These are phyloP conservation scores for Sphaerosporella brunnea DNA, from an alignment of 495 filamentous ascomycete genomes.

Conservation along the genomic window DNA sequence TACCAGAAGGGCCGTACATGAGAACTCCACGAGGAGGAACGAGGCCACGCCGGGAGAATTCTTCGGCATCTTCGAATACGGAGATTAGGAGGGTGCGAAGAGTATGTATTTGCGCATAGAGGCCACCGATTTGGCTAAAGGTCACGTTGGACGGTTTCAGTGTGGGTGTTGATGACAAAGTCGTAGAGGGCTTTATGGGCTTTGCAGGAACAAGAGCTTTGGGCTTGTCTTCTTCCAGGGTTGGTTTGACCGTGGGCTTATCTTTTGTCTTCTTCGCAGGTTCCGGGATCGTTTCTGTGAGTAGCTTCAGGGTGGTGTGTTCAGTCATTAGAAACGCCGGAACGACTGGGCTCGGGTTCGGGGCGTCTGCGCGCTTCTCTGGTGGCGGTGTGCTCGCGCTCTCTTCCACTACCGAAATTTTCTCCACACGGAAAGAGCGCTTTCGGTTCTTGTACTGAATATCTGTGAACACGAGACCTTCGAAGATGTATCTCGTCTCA, in stretches of 20 bases:
- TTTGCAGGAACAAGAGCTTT: neutral
- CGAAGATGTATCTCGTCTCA: slow-evolving; percentile 23
- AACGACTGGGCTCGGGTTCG: neutral
- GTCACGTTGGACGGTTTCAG: slow-evolving; percentile 23
- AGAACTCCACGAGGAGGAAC: slow-evolving; percentile 24
- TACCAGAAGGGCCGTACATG: slow-evolving; percentile 34
- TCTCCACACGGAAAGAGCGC: slow-evolving; percentile 25
- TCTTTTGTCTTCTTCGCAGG: neutral
- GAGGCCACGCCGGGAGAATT: slow-evolving; percentile 15
- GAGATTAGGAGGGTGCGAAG: slow-evolving; percentile 21
- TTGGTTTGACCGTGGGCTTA: slow-evolving; percentile 7
- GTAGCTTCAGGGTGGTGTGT: slow-evolving; percentile 15
- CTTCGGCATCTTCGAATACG: slow-evolving; percentile 19
- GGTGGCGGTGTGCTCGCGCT: neutral
- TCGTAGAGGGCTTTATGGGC: neutral
- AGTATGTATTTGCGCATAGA: slow-evolving; percentile 13
- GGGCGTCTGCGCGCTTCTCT: neutral
- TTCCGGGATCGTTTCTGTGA: slow-evolving; percentile 1
- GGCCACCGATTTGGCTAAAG: slow-evolving; percentile 28
- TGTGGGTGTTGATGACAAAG: too few species aligned
- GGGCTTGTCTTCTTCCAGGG: neutral
- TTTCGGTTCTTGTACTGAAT: slow-evolving; percentile 25
- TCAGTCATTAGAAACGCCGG: slow-evolving; percentile 11
- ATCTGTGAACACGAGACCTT: slow-evolving; percentile 14
- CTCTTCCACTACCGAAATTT: slow-evolving; percentile 10